Percentiles rank a stretch among this genome's conserved stretches.
Evolutionary conservation across 1,284 basidiomycete species (phyloP).

Genomic region (Rhodofomes roseus): DNA sequence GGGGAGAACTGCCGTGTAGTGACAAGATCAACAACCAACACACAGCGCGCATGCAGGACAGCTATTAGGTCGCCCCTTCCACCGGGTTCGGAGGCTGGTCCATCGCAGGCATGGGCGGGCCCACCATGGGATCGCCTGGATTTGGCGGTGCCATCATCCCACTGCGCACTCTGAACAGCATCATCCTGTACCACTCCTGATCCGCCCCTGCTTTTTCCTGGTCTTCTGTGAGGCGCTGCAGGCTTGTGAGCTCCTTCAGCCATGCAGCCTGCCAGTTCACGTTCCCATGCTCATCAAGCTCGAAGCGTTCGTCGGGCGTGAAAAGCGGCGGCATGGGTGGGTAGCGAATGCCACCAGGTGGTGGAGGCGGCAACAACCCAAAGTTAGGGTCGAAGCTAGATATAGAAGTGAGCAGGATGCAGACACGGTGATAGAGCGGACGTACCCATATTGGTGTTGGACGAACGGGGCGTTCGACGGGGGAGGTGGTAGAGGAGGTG

Average conservation of each 20-base stretch:
- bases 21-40: too few species aligned
- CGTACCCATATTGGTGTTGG: conserved; percentile 30
- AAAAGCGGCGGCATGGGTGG: conserved; percentile 51
- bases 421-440: conserved; percentile 8
- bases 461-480: conserved; percentile 1
- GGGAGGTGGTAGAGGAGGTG: conserved; percentile 48
- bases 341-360: conserved; percentile 52
- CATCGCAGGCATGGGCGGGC: conserved; percentile 20
- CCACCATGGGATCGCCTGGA: conserved; percentile 47
- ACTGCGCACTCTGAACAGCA: conserved; percentile 68
- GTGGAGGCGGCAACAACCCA: conserved; percentile 50
- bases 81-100: conserved; percentile 22
- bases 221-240: conserved; percentile 68
- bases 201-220: conserved; percentile 76
- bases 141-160: conserved; percentile 64
- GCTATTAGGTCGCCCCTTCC: conserved; percentile 11
- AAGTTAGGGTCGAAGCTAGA: conserved; percentile 38
- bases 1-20: too few species aligned
- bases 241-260: conserved; percentile 70
- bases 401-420: neutral
- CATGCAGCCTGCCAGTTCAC: conserved; percentile 75
- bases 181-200: conserved; percentile 79
- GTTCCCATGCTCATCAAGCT: conserved; percentile 72
- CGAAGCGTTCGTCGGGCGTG: conserved; percentile 60
- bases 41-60: neutral